Percentiles rank a stretch among this genome's conserved stretches.
These are phyloP conservation scores for Ziziphus jujuba DNA, from an alignment of 306 rosid genomes.

Conservation along the genomic window DNA sequence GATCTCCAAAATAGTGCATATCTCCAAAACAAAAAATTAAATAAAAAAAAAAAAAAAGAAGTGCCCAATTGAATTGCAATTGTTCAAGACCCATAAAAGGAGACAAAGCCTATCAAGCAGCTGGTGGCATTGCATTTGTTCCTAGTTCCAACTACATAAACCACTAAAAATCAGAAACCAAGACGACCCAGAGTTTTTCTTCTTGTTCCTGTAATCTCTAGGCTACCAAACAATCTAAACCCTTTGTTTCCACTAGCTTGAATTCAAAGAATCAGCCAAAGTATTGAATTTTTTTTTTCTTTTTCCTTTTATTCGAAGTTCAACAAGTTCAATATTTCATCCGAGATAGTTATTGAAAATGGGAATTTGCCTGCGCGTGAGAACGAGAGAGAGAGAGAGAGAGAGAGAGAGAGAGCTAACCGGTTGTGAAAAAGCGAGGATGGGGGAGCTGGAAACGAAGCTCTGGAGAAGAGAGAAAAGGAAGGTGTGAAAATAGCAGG, in stretches of 20 bases:
- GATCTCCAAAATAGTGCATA: not conserved
- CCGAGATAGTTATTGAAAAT: not conserved
- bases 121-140: too few relatives aligned
- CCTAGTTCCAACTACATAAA: not conserved
- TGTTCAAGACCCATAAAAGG: not conserved
- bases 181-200: not conserved
- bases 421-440: slow-evolving; percentile 46
- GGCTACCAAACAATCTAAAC: too few relatives aligned
- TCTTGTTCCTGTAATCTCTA: too few relatives aligned
- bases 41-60: not conserved
- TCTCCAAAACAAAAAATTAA: not conserved
- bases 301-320: too few relatives aligned
- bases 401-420: slow-evolving; percentile 33
- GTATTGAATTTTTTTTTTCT: too few relatives aligned
- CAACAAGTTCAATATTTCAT: not conserved
- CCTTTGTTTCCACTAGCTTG: too few relatives aligned
- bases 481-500: slow-evolving; percentile 45
- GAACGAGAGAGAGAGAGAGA: not conserved
- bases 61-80: too few relatives aligned
- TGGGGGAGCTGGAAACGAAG: slow-evolving; percentile 38
- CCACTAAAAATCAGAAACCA: not conserved
- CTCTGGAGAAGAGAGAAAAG: slow-evolving; percentile 29
- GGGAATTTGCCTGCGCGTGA: not conserved
- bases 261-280: too few relatives aligned
- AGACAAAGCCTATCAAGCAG: not conserved